Conservation (phyloP, 371 early-diverging fungal species). For the Mucor indicus region DNA sequence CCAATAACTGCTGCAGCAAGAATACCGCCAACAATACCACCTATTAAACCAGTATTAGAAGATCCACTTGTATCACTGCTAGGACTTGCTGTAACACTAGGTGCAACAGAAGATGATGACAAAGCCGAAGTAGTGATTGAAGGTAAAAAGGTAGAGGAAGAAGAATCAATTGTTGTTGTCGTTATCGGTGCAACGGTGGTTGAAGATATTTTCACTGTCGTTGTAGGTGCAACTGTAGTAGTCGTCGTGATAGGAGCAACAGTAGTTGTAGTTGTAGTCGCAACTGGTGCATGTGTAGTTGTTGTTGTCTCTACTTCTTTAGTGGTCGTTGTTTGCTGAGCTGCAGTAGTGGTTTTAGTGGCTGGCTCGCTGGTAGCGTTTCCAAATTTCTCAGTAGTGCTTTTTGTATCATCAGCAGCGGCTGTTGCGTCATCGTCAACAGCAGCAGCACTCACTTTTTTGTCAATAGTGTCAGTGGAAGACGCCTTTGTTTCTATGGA, state of each 20-base stretch:
- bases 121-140: not conserved
- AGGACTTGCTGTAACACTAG: not conserved
- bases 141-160: not conserved
- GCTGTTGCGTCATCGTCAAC: not conserved
- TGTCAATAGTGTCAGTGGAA: too few species aligned
- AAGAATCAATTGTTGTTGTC: not conserved
- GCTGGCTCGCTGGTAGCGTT: too few species aligned
- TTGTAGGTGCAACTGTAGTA: not conserved
- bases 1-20: conserved; percentile 11
- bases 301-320: not conserved
- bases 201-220: not conserved
- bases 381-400: too few species aligned
- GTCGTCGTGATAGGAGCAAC: not conserved
- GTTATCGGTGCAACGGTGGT: not conserved
- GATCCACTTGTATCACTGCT: not conserved
- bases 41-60: conserved; percentile 13
- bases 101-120: not conserved
- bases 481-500: not conserved
- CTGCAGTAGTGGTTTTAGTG: not conserved
- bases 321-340: not conserved
- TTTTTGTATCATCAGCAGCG: not conserved
- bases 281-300: not conserved
- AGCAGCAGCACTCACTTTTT: too few species aligned
- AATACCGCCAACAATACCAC: conserved; percentile 25
- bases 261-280: not conserved